Base-by-base conservation (phyloP, 805 yeast genomes). In the Wickerhamiella sorbophila region DNA sequence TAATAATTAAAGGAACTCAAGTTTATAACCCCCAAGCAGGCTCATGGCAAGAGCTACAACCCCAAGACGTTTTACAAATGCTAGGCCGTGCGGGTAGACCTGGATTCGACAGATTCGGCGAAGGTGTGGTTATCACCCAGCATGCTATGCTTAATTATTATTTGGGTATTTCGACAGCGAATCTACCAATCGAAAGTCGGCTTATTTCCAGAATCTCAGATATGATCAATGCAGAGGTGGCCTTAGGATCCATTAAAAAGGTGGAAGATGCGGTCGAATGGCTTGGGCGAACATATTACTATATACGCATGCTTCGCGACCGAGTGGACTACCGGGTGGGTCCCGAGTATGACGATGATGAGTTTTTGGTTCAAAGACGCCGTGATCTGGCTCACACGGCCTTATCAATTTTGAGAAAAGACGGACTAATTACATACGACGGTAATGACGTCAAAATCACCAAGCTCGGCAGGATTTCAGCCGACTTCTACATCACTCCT, bases 31-130 rank as follows among this genome's bases (percentile, higher is more conserved):
- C 99, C 0, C 91, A 81, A 48, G 74, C 72, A 47, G 94, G 96
- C 42, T 63, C 72, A 5, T 88, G 97, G 96, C 75, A 75, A 2
- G 91, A 83, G 54, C 63, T 88, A n/a, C 79, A 94, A 0, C 93
- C 96, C 0, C 98, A 88, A 53, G 97, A 91, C 61, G 79, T 88
- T 31, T 60, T 88, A 8, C 98, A 88, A 62, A 88, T 88, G 97
- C 67, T 88, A n/a, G 97, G 97, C 31, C 75, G 97, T 65, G 97
- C 97, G 16, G 97, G 97, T 51, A 72, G 98, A 60, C 98, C 98
- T 0, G 69, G 95, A 41, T 91, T 80, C 61, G 98, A 88, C 59
- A 75, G 76, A 15, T 74, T 76, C 53, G 98, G 98, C 53, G 94
- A 84, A 52, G 98, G 97, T 64, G 76, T 88, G 3, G 83, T 88